These are phyloP conservation scores for Metroxylon sagu DNA, from an alignment of 176 grass and related monocot genomes.

Conservation along the genomic window DNA sequence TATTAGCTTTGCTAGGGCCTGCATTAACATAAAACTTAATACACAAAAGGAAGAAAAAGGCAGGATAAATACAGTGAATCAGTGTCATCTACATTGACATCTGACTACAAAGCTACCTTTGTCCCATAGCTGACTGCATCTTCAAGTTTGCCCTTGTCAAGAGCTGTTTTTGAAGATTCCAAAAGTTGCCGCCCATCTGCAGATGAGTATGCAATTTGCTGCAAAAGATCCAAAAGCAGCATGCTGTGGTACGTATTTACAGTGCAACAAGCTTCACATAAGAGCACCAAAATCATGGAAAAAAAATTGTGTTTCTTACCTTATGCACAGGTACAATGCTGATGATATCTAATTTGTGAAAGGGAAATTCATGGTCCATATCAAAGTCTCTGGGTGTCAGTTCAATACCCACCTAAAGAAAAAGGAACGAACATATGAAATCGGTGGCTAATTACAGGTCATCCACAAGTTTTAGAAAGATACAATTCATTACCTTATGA, in stretches of 20 bases:
- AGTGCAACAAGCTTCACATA: not conserved
- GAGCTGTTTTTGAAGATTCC: conserved; percentile 98
- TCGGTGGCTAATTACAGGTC: no score
- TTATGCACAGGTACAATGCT: conserved; percentile 89
- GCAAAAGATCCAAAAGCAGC: conserved; percentile 18
- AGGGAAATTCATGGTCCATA: conserved; percentile 84
- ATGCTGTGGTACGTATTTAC: not conserved
- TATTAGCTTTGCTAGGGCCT: conserved; percentile 98
- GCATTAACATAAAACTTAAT: conserved; percentile 14
- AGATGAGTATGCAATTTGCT: conserved; percentile 99
- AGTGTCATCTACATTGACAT: conserved; percentile 3
- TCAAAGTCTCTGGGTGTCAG: conserved; percentile 78
- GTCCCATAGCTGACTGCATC: conserved; percentile 99
- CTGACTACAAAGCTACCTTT: conserved; percentile 43
- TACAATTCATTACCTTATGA: conserved; percentile 60
- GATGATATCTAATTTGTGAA: conserved; percentile 89
- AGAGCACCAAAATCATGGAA: conserved; percentile 9
- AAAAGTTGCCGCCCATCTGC: conserved; percentile 94
- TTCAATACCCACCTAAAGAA: conserved; percentile 87
- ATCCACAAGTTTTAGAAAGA: conserved; percentile 15
- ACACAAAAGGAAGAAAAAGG: conserved; percentile 4
- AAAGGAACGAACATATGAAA: conserved; percentile 1
- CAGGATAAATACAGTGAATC: conserved; percentile 4
- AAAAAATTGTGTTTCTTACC: conserved; percentile 35
- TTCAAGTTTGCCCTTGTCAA: conserved; percentile 99